phyloP scores from a whole-genome alignment of 129 eudicot genomes.

The Lactuca saligna region DNA sequence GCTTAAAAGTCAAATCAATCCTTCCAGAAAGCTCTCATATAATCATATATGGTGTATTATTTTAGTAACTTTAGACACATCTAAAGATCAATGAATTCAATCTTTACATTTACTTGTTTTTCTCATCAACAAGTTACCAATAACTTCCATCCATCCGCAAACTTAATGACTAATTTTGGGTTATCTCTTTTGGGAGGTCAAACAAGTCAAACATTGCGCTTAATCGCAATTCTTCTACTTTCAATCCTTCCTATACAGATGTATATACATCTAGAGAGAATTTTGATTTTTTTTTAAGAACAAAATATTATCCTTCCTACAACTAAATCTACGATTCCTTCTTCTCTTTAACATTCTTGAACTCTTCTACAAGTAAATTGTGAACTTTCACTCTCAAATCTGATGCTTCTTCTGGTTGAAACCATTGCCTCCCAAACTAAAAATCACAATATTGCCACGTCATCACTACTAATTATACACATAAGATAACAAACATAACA shows the following conservation, averaged over 20 bases:
- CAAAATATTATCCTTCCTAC: conserved; percentile 8
- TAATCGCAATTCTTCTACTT: conserved; percentile 4
- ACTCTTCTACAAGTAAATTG: conserved; percentile 45
- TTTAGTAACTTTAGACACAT: too few species aligned
- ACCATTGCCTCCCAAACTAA: conserved; percentile 85
- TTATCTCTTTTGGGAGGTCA: conserved; percentile 10
- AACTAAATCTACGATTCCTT: conserved; percentile 4
- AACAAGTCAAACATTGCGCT: background rate
- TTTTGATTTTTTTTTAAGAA: background rate
- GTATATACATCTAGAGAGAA: conserved; percentile 27
- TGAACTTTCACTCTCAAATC: conserved; percentile 52
- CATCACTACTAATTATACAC: conserved; percentile 1
- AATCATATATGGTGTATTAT: too few species aligned
- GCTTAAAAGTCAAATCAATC: too few species aligned
- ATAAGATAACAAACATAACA: background rate
- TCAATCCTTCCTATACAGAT: conserved; percentile 33
- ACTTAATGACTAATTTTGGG: background rate
- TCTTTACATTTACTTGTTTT: too few species aligned
- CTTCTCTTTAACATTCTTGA: background rate
- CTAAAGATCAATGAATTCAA: too few species aligned
- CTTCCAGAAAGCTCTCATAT: too few species aligned
- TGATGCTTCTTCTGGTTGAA: conserved; percentile 75
- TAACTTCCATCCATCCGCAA: background rate
- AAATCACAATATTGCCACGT: conserved; percentile 21
- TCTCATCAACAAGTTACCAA: background rate